Evolutionary conservation across 1,284 basidiomycete genomes (phyloP), one percentile per base, ranked within the genome.

Genomic region (Marasmius tenuissimus): DNA sequence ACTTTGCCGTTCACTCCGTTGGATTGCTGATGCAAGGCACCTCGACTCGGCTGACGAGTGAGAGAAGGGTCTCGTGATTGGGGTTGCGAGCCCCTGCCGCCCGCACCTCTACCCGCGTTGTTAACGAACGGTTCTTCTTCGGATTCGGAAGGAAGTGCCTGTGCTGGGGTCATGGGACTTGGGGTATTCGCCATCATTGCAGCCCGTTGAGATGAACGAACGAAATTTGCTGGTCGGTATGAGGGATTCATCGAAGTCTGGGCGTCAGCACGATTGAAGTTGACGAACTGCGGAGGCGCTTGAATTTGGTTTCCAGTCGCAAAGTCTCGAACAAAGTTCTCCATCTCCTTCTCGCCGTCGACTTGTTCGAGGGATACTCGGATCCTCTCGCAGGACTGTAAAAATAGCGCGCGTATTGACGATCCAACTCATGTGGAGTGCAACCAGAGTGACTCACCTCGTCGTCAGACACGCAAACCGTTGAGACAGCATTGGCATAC

Each of bases 381-480:
- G 55, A 96, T 82, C 55, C 89, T 85, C 76, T 98, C 96, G 74
- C 96, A 97, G 1, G 93, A 93, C 95, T 97, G 65, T n/a, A 9
- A 37, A 58, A 58, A 50, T 50, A 60, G n/a, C 45, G 35, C 48
- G 16, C 18, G 16, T 18, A 16, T 54, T 11, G 18, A 55, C 63
- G 37, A 57, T 54, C 50, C 57, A 63, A 42, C 47, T 12, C 50
- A 42, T 39, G 18, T 1, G 47, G 57, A 27, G 59, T 12, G 27
- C 45, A 37, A 51, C 57, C 54, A 38, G 27, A 49, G 42, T 61
- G 14, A 81, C 89, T 67, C 70, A 94, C 94, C 84, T 97, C 94
- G 72, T 99, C 97, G 72, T 99, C 97, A 20, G 89, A 83, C 12
- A 99, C 96, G 71, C 97, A 99, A 33, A 98, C 93, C 7, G 93